Conservation (phyloP, 2,329 filamentous ascomycete species). For the Verticillium tricorpus region DNA sequence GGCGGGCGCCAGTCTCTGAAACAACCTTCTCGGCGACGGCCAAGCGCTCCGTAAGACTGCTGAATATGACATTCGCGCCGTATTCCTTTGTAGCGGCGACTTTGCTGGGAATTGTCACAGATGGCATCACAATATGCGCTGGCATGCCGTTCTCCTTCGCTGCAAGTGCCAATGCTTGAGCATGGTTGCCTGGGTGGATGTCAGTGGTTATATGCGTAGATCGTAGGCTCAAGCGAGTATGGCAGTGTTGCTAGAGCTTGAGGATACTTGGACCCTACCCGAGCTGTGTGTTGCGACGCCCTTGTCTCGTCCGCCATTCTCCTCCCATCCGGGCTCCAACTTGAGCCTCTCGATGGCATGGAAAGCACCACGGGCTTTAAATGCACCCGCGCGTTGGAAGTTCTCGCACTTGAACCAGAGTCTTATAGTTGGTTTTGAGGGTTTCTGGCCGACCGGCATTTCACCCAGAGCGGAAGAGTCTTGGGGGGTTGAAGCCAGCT, state of each 20-base stretch:
- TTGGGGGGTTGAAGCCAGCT: constrained; percentile 69
- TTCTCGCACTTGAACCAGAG: constrained; percentile 98
- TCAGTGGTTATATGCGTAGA: constrained; percentile 4
- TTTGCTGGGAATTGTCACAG: constrained; percentile 77
- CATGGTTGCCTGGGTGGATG: constrained; percentile 73
- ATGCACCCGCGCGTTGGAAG: constrained; percentile 82
- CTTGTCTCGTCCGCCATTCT: constrained; percentile 51
- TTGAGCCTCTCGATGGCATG: constrained; percentile 73
- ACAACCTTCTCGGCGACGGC: constrained; percentile 62
- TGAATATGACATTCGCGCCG: constrained; percentile 15
- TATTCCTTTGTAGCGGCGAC: constrained; percentile 73
- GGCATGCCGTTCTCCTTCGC: constrained; percentile 68
- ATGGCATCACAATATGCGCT: constrained; percentile 88
- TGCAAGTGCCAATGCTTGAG: constrained; percentile 84
- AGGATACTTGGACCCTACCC: constrained; percentile 42
- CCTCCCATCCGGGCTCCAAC: constrained; percentile 54
- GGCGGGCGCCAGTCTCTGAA: constrained; percentile 58
- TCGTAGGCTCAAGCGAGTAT: constrained; percentile 23
- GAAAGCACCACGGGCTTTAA: constrained; percentile 91
- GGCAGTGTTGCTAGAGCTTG: constrained; percentile 61
- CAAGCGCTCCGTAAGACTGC: constrained; percentile 68
- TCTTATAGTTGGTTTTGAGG: constrained; percentile 60
- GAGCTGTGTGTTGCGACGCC: constrained; percentile 87
- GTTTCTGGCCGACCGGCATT: constrained; percentile 48
- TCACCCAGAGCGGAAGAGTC: constrained; percentile 44